Evolutionary conservation across 805 yeast species (phyloP), one percentile per base, ranked within the genome.

Genomic region (Yarrowia keelungensis): DNA sequence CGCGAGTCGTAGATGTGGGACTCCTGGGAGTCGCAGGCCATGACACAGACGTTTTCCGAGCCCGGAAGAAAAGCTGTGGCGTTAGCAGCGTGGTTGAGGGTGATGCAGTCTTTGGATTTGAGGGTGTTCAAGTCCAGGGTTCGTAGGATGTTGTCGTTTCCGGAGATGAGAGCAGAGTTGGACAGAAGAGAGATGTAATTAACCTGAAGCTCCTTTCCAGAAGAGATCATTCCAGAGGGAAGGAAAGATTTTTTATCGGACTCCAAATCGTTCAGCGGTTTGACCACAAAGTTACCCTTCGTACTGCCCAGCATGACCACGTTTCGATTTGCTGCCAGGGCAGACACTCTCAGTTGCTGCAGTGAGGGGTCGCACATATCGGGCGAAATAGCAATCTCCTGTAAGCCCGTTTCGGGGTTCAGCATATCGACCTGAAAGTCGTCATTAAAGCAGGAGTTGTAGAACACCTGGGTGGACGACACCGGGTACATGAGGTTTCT

Each of bases 321-420:
- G 68, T 85, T 82, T 0, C 89, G 84, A 1, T 89, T 89, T 11
- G 85, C 82, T 10, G 81, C 83, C 19, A 86, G 74, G 32, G 79
- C 74, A 7, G 78, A 78, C 16, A 79, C 74, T 16, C 83, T 77
- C 50, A 85, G 80, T 7, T 84, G 77, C 70, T 85, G 72, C 0
- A 88, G 82, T 2, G 89, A 83, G 1, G 86, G 77, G 47, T 53
- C 71, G 39, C 74, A 68, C 32, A 67, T 69, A 69, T 69, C 45
- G 35, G 59, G 49, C 26, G 59, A 38, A 15, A 68, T 68, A 7
- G 67, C 46, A 8, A 51, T 39, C 38, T 35, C 22, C 26, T 46
- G 62, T 12, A 42, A 51, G 74, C 70, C 78, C 67, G 71, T 73
- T 51, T 69, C 73, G 8, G 76, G 74, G 71, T 73, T 72, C 41